A percentile compares a stretch with the other conserved stretches of the same genome.
Evolutionary conservation across 2,329 filamentous ascomycete genomes (phyloP).

Genomic region (Cladosporium oxysporum): DNA sequence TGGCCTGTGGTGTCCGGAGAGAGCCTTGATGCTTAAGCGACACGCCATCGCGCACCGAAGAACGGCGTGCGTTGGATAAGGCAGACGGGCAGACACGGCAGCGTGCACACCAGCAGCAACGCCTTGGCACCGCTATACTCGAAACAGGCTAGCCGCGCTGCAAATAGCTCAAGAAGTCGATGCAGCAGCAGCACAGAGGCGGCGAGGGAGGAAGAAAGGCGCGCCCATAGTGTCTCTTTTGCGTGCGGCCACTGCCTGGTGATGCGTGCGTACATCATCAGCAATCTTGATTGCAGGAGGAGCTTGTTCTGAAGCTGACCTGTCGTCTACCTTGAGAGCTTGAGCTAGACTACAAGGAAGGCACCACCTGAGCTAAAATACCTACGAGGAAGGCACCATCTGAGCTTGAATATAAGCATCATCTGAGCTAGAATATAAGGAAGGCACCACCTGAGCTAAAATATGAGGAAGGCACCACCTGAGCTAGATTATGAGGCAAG

Average conservation of each 20-base stretch:
- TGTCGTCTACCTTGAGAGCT: background rate
- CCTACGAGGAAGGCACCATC: too few relatives aligned
- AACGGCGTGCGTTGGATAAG: background rate
- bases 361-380: background rate
- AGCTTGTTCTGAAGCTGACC: background rate
- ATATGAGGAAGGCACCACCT: too few relatives aligned
- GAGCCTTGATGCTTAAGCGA: conserved; percentile 6
- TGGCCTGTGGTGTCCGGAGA: background rate
- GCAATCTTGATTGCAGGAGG: background rate
- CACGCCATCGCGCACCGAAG: background rate
- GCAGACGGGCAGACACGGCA: background rate
- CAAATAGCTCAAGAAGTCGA: background rate
- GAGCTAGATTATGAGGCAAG: too few relatives aligned
- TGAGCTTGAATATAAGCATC: too few relatives aligned
- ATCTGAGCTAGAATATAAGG: too few relatives aligned
- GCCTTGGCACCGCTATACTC: conserved; percentile 3
- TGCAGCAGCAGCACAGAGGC: background rate
- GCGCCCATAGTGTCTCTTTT: background rate
- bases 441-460: background rate
- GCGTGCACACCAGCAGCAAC: background rate
- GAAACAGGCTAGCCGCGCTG: conserved; percentile 1
- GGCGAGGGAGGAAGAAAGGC: background rate
- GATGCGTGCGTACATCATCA: background rate
- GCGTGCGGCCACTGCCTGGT: background rate
- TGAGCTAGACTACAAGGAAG: background rate